Percentiles rank a stretch among this genome's conserved stretches.
These are phyloP conservation scores for Spencermartinsiella europaea DNA, from an alignment of 805 yeast genomes.

Conservation along the genomic window DNA sequence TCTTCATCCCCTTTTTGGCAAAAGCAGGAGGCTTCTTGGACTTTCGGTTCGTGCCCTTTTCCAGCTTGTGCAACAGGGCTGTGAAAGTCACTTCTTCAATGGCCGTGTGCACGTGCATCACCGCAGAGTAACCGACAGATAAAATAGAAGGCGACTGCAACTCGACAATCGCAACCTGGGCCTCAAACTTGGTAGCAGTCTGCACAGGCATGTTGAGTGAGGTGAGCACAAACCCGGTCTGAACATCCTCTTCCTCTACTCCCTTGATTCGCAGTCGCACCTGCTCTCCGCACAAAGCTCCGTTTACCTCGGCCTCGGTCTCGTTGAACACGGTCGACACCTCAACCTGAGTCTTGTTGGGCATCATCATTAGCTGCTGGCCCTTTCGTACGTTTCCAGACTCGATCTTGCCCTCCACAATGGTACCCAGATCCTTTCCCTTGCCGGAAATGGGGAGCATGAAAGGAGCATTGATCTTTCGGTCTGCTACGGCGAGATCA, in stretches of 20 bases:
- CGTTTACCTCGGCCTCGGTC: conserved; percentile 88
- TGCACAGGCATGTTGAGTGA: conserved; percentile 84
- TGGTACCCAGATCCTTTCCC: conserved; percentile 95
- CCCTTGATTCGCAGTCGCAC: conserved; percentile 90
- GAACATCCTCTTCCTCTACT: conserved; percentile 94
- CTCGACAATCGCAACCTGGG: conserved; percentile 95
- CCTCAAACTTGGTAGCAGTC: conserved; percentile 86
- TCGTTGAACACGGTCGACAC: conserved; percentile 86
- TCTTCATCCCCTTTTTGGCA: conserved; percentile 98
- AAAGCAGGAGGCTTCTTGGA: conserved; percentile 97
- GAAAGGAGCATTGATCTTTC: conserved; percentile 91
- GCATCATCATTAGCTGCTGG: conserved; percentile 77
- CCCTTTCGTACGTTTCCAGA: conserved; percentile 88
- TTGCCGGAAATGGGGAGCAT: conserved; percentile 95
- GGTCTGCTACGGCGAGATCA: conserved; percentile 68
- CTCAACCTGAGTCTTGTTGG: conserved; percentile 79
- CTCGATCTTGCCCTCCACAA: conserved; percentile 97
- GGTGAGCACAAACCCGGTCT: conserved; percentile 86
- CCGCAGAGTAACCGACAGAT: conserved; percentile 95
- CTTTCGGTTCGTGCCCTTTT: conserved; percentile 94
- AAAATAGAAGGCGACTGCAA: conserved; percentile 81
- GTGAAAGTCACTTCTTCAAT: conserved; percentile 88
- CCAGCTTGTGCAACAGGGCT: conserved; percentile 83
- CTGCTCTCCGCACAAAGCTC: conserved; percentile 95
- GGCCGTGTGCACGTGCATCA: conserved; percentile 98